Percentiles rank a stretch among this genome's conserved stretches.
Evolutionary conservation across 306 rosid genomes (phyloP).

Genomic region (Fragaria ananassa): DNA sequence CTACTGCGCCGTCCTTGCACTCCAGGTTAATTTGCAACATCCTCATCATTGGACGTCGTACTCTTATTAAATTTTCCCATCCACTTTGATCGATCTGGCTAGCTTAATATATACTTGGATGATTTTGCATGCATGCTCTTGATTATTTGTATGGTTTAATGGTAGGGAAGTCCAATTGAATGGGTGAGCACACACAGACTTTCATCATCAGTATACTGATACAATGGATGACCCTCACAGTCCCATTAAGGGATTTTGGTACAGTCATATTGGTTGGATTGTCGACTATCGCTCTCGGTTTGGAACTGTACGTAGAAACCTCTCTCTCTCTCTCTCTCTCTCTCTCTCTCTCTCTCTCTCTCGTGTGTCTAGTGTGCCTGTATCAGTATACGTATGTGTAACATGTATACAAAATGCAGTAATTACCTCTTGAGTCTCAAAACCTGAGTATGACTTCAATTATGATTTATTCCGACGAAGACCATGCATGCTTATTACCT

Average conservation of each 20-base stretch:
- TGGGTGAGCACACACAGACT: constrained; percentile 2
- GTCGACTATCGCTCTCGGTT: not conserved
- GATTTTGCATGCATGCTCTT: not conserved
- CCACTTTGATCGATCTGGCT: too few species aligned
- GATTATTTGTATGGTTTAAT: not conserved
- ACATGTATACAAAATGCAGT: too few species aligned
- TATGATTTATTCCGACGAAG: too few species aligned
- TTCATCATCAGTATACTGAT: not conserved
- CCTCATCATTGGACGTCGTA: too few species aligned
- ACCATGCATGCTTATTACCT: too few species aligned
- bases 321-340: not conserved
- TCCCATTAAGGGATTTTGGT: constrained; percentile 4
- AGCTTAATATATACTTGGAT: too few species aligned
- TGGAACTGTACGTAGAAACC: not conserved
- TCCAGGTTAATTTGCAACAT: constrained; percentile 45
- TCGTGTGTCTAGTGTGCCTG: too few species aligned
- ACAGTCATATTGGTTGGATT: not conserved
- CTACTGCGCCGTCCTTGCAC: constrained; percentile 70
- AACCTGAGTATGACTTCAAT: too few species aligned
- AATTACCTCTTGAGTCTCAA: too few species aligned
- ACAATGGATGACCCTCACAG: not conserved
- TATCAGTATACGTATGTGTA: too few species aligned
- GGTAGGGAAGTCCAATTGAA: not conserved
- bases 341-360: not conserved
- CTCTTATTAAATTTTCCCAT: not conserved